Evolutionary conservation across 202 grass and related monocot genomes (phyloP).

Genomic region (Tripidium arundinaceum): DNA sequence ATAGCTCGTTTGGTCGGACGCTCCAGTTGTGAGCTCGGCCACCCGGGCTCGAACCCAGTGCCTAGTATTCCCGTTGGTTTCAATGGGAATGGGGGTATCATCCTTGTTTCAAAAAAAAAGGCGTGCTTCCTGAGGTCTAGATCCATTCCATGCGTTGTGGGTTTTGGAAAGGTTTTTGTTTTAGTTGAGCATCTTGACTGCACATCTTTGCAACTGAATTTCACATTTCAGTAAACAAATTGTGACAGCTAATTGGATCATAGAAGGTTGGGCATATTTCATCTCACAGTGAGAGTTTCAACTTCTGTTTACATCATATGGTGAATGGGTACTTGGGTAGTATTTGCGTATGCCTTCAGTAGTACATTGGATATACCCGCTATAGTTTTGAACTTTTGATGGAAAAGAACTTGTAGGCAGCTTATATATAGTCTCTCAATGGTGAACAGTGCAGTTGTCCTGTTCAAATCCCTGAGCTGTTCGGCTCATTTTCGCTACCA

Average conservation of each 20-base stretch:
- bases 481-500: not conserved
- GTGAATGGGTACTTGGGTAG: not conserved
- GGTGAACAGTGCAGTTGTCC: not conserved
- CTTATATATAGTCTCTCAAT: not conserved
- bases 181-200: not conserved
- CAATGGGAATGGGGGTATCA: too few relatives aligned
- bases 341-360: not conserved
- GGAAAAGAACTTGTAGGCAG: not conserved
- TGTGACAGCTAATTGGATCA: not conserved
- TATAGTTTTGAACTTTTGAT: not conserved
- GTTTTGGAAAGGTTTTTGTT: not conserved
- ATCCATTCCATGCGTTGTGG: not conserved
- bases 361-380: not conserved
- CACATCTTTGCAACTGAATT: not conserved
- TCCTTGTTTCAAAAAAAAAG: too few relatives aligned
- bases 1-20: too few relatives aligned
- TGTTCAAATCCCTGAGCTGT: not conserved
- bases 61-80: too few relatives aligned
- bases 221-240: not conserved
- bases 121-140: not conserved
- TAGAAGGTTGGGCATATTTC: not conserved
- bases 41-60: too few relatives aligned
- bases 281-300: not conserved
- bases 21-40: too few relatives aligned
- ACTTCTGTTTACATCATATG: not conserved